Evolutionary conservation across 305 asterid genomes (phyloP).

Genomic region (Vinca major): DNA sequence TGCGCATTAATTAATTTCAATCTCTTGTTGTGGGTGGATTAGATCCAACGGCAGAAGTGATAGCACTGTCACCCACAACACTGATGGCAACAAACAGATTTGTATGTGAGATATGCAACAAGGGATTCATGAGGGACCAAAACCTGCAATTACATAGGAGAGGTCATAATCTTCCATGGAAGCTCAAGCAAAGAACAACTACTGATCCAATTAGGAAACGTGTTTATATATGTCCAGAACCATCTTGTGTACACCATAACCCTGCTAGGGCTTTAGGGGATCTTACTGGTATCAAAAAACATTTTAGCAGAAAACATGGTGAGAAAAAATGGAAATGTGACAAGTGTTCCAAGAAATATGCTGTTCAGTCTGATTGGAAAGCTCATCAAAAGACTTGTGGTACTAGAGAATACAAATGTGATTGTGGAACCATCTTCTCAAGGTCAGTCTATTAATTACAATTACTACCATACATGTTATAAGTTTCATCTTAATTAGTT

Average conservation of each 20-base stretch:
- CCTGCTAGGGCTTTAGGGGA: constrained; percentile 76
- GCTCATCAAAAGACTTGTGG: constrained; percentile 96
- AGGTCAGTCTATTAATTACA: constrained; percentile 27
- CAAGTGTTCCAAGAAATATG: constrained; percentile 27
- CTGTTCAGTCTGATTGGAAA: constrained; percentile 91
- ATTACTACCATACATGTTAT: too few species aligned
- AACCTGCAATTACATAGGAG: constrained; percentile 76
- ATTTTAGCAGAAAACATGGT: constrained; percentile 76
- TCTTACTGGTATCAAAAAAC: constrained; percentile 89
- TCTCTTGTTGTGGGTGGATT: background rate
- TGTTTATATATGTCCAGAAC: constrained; percentile 83
- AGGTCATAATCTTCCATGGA: constrained; percentile 92
- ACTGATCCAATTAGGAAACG: constrained; percentile 47
- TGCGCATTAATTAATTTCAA: background rate
- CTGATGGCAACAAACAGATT: constrained; percentile 86
- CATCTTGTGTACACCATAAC: constrained; percentile 67
- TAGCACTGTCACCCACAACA: constrained; percentile 72
- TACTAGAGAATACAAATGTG: constrained; percentile 71
- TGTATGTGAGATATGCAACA: constrained; percentile 73
- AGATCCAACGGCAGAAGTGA: constrained; percentile 87
- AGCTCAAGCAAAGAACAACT: constrained; percentile 58
- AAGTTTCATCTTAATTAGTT: too few species aligned
- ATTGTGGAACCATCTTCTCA: constrained; percentile 91
- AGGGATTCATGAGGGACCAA: constrained; percentile 83
- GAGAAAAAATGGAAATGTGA: constrained; percentile 91